Conservation (phyloP, 2,329 filamentous ascomycete genomes). For the Rhinocladiella mackenziei region DNA sequence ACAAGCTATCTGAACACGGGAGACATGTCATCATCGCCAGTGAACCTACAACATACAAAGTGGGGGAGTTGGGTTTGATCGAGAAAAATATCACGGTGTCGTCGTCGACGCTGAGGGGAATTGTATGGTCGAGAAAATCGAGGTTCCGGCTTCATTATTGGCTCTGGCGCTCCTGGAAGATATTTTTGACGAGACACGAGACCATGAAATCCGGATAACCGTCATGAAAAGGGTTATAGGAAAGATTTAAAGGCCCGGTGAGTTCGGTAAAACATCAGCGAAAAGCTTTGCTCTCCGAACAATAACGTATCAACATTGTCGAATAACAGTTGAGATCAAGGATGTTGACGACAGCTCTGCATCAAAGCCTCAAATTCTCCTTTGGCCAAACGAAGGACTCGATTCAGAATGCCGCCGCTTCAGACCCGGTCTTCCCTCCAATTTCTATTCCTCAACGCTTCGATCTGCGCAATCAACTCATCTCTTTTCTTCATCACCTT, state of each 20-base stretch:
- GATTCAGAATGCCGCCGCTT: no score
- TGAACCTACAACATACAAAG: constrained; percentile 53
- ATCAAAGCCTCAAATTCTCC: no score
- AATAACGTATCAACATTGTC: no score
- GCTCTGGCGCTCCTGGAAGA: constrained; percentile 16
- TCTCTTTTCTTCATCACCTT: constrained; percentile 3
- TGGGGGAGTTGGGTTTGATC: constrained; percentile 49
- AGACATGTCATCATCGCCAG: constrained; percentile 49
- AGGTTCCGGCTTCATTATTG: constrained; percentile 13
- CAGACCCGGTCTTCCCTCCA: no score
- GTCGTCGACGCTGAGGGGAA: constrained; percentile 41
- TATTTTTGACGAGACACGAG: constrained; percentile 12
- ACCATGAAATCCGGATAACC: no score
- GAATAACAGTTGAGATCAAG: no score
- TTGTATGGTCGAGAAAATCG: constrained; percentile 9
- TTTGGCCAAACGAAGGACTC: no score
- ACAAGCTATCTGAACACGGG: constrained; percentile 42
- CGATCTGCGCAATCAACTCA: constrained; percentile 4
- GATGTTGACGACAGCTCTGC: no score
- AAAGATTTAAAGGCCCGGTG: background rate
- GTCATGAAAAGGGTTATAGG: background rate
- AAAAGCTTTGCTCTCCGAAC: no score
- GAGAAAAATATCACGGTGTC: constrained; percentile 46
- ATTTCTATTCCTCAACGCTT: constrained; percentile 7
- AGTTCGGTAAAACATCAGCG: no score